These are phyloP conservation scores for Beauveria bassiana DNA, from an alignment of 2,329 filamentous ascomycete species.

Conservation along the genomic window DNA sequence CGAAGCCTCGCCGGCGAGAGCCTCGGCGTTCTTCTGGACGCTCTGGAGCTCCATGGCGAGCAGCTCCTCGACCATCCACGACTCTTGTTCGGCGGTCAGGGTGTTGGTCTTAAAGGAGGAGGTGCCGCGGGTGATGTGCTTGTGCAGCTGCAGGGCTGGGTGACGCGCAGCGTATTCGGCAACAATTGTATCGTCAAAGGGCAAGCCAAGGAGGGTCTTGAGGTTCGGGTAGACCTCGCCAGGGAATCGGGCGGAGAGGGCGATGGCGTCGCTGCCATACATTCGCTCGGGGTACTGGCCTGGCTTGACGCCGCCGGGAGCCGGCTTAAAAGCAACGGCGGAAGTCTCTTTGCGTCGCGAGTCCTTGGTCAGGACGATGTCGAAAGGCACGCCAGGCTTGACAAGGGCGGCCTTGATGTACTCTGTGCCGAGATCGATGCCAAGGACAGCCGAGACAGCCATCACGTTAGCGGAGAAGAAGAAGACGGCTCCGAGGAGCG, in stretches of 20 bases:
- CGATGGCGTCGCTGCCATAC: constrained; percentile 87
- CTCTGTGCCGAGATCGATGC: constrained; percentile 89
- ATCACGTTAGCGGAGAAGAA: constrained; percentile 37
- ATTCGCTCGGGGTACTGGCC: constrained; percentile 76
- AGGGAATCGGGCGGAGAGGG: constrained; percentile 79
- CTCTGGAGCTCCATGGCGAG: constrained; percentile 94
- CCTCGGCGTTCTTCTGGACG: constrained; percentile 81
- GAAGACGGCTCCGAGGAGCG: constrained; percentile 31
- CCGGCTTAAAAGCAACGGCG: constrained; percentile 87
- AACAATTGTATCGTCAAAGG: constrained; percentile 51
- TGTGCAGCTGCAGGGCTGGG: constrained; percentile 66
- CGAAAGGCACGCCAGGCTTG: constrained; percentile 92
- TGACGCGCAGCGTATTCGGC: constrained; percentile 67
- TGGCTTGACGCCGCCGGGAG: constrained; percentile 53
- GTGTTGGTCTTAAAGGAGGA: constrained; percentile 73
- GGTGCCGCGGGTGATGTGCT: constrained; percentile 54
- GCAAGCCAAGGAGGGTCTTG: constrained; percentile 79
- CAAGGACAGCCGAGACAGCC: constrained; percentile 67
- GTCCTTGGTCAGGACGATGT: constrained; percentile 96
- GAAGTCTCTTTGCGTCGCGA: constrained; percentile 92
- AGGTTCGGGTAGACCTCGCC: constrained; percentile 92
- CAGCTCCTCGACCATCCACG: constrained; percentile 81
- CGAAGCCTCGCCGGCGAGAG: constrained; percentile 66
- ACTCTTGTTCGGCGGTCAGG: constrained; percentile 53
- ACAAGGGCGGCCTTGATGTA: constrained; percentile 95